Evolutionary conservation across 140 eudicot genomes (phyloP), one percentile per base, ranked within the genome.

Genomic region (Oenanthe javanica): DNA sequence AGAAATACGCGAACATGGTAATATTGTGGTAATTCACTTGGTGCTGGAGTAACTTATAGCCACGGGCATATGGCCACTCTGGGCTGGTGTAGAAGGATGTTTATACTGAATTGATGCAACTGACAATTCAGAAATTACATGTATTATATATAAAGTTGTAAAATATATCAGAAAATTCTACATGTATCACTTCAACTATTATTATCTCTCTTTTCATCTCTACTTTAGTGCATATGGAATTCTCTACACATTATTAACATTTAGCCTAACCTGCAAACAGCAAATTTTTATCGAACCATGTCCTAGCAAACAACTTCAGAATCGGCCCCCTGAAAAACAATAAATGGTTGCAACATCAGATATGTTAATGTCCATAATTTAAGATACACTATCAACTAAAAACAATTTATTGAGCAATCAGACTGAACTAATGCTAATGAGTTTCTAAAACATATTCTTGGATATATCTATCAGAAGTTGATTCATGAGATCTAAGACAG

Each of bases 231-330:
- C 70, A 61, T 1, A 61, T n/a, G 31, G 2, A 61, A n/a, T 61
- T 27, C 70, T 61, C 70, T 61, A 27, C 14, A 61, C 70, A 61
- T 61, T 61, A 61, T 61, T 59, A 59, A 59, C 67, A 21, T 59
- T 61, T 61, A 61, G 38, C 70, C 70, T n/a, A n/a, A 61, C 70
- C 70, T 61, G 70, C 70, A 61, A 61, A 61, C 70, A 23, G 70
- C 31, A 61, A 59, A 59, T 11, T 6, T 36, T 61, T 61, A n/a
- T 59, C 67, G 70, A 6, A 13, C 70, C 70, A 61, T 61, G 70
- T 21, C 3, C 36, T 23, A 23, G 36, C 70, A 61, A 61, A 13
- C 67, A 61, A 61, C 38, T 61, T 61, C 70, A 61, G 15, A n/a
- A 61, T 61, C 9, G 70, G 38, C 23, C 38, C 38, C 70, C 70